Evolutionary conservation across 108 stramenopile genomes (phyloP).

Genomic region (Skeletonema grethae): DNA sequence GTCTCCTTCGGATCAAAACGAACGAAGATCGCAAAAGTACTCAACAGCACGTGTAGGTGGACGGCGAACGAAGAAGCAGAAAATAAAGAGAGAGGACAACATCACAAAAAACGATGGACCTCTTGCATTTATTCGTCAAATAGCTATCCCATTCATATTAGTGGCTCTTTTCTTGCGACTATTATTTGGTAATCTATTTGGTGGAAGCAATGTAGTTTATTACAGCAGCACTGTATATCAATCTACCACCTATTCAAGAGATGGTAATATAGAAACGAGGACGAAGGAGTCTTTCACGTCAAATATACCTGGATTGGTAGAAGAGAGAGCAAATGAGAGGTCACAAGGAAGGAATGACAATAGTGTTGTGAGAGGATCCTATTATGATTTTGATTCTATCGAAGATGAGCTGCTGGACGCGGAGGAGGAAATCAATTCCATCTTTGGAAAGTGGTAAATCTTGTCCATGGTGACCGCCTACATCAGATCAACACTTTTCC

Average conservation of each 20-base stretch:
- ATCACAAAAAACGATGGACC: conserved; percentile 4
- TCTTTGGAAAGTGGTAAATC: not conserved
- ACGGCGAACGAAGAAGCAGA: conserved; percentile 13
- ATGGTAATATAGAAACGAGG: conserved; percentile 52
- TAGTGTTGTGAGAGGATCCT: not conserved
- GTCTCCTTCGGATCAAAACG: not conserved
- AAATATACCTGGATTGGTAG: conserved; percentile 43
- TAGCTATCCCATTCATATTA: conserved; percentile 15
- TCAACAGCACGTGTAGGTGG: conserved; percentile 35
- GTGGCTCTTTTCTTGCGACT: conserved; percentile 12
- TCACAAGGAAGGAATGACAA: not conserved
- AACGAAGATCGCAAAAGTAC: not conserved
- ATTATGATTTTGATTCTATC: not conserved
- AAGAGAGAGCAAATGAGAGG: conserved; percentile 16
- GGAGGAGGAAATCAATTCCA: conserved; percentile 1
- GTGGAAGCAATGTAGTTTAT: conserved; percentile 31
- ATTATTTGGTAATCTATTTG: conserved; percentile 36
- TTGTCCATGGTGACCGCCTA: no score
- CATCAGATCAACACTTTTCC: not conserved
- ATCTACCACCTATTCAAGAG: conserved; percentile 35
- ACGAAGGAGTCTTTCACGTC: conserved; percentile 49
- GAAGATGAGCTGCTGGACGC: not conserved
- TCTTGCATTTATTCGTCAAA: conserved; percentile 17
- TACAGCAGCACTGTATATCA: conserved; percentile 52
- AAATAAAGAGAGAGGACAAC: not conserved